Percentiles rank a stretch among this genome's conserved stretches.
These are phyloP conservation scores for Amaranthus cruentus DNA, from an alignment of 148 eudicot species.

Conservation along the genomic window DNA sequence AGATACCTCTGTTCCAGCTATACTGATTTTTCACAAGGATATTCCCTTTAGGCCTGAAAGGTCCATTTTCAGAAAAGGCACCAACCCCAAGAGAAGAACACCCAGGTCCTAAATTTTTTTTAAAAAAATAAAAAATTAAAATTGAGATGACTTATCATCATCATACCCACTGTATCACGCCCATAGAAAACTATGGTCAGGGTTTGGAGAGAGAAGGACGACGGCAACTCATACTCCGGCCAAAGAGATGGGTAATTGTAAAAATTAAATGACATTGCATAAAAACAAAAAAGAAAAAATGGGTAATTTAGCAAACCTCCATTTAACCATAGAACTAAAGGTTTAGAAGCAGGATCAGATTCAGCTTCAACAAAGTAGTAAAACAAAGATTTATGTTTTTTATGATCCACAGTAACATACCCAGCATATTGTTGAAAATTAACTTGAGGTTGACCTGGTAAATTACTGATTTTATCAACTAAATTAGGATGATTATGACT, in stretches of 20 bases:
- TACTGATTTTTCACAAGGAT: constrained; percentile 62
- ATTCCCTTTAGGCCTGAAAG: constrained; percentile 84
- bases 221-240: no score
- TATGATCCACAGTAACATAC: constrained; percentile 73
- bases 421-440: constrained; percentile 79
- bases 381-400: constrained; percentile 58
- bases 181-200: no score
- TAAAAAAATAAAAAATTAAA: constrained; percentile 13
- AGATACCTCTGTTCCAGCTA: constrained; percentile 91
- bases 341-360: constrained; percentile 64
- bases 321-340: constrained; percentile 93
- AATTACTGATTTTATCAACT: constrained; percentile 42
- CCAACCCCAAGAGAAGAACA: constrained; percentile 99
- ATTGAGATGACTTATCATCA: constrained; percentile 1
- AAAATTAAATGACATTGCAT: constrained; percentile 19
- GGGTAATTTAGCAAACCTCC: constrained; percentile 48
- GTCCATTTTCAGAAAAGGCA: constrained; percentile 99
- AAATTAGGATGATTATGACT: not conserved
- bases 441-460: constrained; percentile 85
- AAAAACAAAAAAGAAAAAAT: not conserved
- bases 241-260: constrained; percentile 26
- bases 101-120: constrained; percentile 69
- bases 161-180: no score
- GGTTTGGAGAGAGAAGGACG: no score
- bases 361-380: constrained; percentile 96